Evolutionary conservation across 2,329 filamentous ascomycete species (phyloP).

Genomic region (Aspergillus sergii): DNA sequence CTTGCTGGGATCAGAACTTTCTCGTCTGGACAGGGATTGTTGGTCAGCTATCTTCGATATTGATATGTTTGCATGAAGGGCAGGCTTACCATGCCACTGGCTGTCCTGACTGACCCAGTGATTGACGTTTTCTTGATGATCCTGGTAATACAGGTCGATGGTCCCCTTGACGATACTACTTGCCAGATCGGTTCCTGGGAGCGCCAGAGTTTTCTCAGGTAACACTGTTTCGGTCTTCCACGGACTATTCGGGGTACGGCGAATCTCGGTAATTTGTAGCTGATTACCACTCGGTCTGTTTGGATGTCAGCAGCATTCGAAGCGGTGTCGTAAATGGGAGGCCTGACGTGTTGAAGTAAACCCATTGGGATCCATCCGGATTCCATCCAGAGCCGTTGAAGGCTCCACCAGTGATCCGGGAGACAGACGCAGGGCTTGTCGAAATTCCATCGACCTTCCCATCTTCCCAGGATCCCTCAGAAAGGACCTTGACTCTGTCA

Average conservation of each 20-base stretch:
- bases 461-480: background rate
- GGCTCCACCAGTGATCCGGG: background rate
- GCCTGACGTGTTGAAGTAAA: background rate
- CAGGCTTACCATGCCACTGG: background rate
- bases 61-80: background rate
- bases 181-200: slow-evolving; percentile 6
- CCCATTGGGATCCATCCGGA: slow-evolving; percentile 2
- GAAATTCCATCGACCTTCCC: background rate
- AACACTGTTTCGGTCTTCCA: slow-evolving; percentile 1
- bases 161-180: background rate
- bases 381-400: background rate
- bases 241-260: background rate
- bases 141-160: slow-evolving; percentile 5
- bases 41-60: background rate
- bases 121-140: background rate
- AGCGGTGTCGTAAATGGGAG: background rate
- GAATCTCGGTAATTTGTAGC: slow-evolving; percentile 1
- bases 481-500: background rate
- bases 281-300: background rate
- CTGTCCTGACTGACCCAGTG: background rate
- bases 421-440: background rate
- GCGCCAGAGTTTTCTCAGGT: background rate
- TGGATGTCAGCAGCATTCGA: background rate
- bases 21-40: background rate
- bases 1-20: background rate